A percentile compares a stretch with the other conserved stretches of the same genome.
phyloP scores from a whole-genome alignment of 208 protist species.

The Leishmania mexicana region DNA sequence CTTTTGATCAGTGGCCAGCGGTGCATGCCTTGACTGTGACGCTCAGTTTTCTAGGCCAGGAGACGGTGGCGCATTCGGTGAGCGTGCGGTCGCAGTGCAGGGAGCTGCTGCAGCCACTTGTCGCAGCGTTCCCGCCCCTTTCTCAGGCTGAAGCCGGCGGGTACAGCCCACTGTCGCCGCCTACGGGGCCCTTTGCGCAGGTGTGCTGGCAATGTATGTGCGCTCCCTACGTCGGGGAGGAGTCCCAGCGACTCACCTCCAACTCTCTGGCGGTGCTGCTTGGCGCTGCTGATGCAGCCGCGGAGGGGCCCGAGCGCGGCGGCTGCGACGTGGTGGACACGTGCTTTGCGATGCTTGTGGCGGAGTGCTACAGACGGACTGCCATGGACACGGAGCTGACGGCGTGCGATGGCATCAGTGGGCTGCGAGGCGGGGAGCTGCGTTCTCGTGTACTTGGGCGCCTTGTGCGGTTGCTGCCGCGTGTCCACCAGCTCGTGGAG shows the following conservation, averaged over 20 bases:
- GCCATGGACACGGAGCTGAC: constrained; percentile 10
- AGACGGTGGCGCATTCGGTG: neutral
- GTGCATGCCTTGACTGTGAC: constrained; percentile 29
- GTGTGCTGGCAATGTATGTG: constrained; percentile 40
- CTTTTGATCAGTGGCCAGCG: constrained; percentile 27
- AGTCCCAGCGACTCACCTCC: constrained; percentile 26
- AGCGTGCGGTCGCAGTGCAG: constrained; percentile 11
- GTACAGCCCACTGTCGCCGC: neutral
- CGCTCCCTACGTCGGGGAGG: constrained; percentile 12
- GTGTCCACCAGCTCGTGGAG: constrained; percentile 8
- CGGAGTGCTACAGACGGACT: constrained; percentile 28
- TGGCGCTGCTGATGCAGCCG: constrained; percentile 5
- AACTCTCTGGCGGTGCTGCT: constrained; percentile 26
- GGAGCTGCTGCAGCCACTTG: constrained; percentile 12
- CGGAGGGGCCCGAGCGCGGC: neutral
- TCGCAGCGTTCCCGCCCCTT: constrained; percentile 12
- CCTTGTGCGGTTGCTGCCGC: constrained; percentile 42
- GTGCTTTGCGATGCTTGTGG: constrained; percentile 10
- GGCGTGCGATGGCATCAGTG: constrained; percentile 13
- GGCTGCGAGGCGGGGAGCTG: constrained; percentile 18
- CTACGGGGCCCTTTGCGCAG: constrained; percentile 9
- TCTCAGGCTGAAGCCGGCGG: neutral
- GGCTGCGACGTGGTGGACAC: neutral
- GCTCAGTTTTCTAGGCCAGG: constrained; percentile 17
- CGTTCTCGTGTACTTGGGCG: constrained; percentile 33